Evolutionary conservation across 2,329 filamentous ascomycete genomes (phyloP), one percentile per base, ranked within the genome.

Genomic region (Xylaria arbuscula): DNA sequence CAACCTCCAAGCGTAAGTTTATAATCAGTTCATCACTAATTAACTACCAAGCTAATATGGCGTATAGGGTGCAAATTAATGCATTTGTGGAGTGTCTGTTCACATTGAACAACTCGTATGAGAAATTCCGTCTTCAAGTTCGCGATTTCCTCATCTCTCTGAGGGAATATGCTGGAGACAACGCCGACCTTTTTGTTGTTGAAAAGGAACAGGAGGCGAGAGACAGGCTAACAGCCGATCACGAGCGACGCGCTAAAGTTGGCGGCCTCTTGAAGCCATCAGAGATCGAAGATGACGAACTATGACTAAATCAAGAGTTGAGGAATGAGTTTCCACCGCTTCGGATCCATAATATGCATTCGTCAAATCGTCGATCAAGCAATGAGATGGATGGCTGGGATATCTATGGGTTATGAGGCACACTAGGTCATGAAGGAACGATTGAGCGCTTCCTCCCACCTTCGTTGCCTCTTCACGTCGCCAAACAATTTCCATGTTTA

Each of bases 71-170:
- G 24, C 96, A 99, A 88, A 96, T 98, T 75, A 89, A 91, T 72
- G 88, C 88, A 64, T 99, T 99, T 80, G 94, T 98, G 60, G 90
- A 97, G 75, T 93, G 93, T 11, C 84, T 99, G 11, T 97, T 99
- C 81, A 88, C 90, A 7, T 88, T 93, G 73, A 98, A 97, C 80
- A 92, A 92, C 65, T 92, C 97, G 77, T 90, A 97, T 72, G 92
- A 93, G 78, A 94, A 94, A 80, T 99, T 99, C 90, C 97, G 97
- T 80, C 89, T 97, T 64, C 94, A 97, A 76, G 85, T 99, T 61
- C 93, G 96, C 73, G 96, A 99, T 82, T 99, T 99, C 88, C 84
- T 99, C 74, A 97, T 99, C 76, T 97, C 94, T 24, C 86, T 99
- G 74, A 97, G 98, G 83, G 97, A 99, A 81, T 99, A 98, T 71